phyloP scores from a whole-genome alignment of 192 early-diverging fungal genomes.

The Backusella morwellensis region DNA sequence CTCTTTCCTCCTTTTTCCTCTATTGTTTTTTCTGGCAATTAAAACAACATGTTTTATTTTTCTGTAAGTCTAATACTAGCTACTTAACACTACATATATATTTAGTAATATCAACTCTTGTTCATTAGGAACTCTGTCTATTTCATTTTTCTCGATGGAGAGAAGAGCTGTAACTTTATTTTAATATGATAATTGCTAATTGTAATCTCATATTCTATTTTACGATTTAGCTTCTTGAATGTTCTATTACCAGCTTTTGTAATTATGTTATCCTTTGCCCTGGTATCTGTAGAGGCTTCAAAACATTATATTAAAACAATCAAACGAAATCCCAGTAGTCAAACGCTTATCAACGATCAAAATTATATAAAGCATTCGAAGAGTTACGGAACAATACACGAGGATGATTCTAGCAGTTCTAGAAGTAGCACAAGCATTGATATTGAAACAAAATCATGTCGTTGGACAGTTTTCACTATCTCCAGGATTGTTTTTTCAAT shows the following conservation, averaged over 20 bases:
- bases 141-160: constrained; percentile 48
- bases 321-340: not conserved
- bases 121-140: not conserved
- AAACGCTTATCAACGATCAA: not conserved
- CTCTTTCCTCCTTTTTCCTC: not conserved
- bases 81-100: not conserved
- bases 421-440: not conserved
- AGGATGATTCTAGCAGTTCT: not conserved
- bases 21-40: not conserved
- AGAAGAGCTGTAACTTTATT: constrained; percentile 57
- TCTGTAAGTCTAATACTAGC: not conserved
- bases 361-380: not conserved
- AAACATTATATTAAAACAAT: not conserved
- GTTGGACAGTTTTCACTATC: not conserved
- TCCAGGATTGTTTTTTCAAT: not conserved
- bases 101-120: not conserved
- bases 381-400: not conserved
- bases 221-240: not conserved
- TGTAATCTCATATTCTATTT: not conserved
- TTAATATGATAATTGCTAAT: not conserved
- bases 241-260: not conserved
- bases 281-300: not conserved
- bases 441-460: not conserved
- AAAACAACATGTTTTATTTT: not conserved
- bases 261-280: not conserved